A percentile compares a stretch with the other conserved stretches of the same genome.
Conservation (phyloP, 306 rosid species). For the Abrus precatorius region DNA sequence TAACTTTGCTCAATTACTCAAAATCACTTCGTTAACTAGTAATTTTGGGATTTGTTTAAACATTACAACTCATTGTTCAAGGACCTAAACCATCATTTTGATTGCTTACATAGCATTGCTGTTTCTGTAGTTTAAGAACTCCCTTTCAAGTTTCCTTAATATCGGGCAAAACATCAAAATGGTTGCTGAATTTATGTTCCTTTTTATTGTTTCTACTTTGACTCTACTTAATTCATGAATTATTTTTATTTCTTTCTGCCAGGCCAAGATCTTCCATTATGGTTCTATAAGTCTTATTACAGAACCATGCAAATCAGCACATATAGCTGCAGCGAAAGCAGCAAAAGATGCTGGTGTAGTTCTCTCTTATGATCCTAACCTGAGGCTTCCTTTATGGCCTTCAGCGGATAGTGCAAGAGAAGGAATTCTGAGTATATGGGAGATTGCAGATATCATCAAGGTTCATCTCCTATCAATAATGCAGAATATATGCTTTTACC, state of each 20-base stretch:
- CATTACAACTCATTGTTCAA: conserved; percentile 7
- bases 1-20: conserved; percentile 21
- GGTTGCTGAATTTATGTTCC: conserved; percentile 18
- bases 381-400: conserved; percentile 98
- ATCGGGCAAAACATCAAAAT: conserved; percentile 19
- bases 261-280: conserved; percentile 93
- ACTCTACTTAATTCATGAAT: conserved; percentile 22
- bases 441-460: conserved; percentile 91
- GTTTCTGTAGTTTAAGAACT: conserved; percentile 34
- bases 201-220: conserved; percentile 27
- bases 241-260: conserved; percentile 49
- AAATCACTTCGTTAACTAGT: conserved; percentile 2
- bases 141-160: conserved; percentile 35
- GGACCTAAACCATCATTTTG: conserved; percentile 13
- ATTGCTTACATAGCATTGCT: conserved; percentile 21
- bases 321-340: conserved; percentile 89
- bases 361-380: conserved; percentile 92
- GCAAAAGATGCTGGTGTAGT: conserved; percentile 91
- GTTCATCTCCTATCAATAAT: conserved; percentile 48
- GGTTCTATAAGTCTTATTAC: conserved; percentile 97
- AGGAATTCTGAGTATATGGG: conserved; percentile 96
- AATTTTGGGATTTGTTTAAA: conserved; percentile 12
- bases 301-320: conserved; percentile 96
- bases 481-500: conserved; percentile 38
- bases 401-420: conserved; percentile 91